Evolutionary conservation across 345 rosid species (phyloP).

Genomic region (Sonneratia alba): DNA sequence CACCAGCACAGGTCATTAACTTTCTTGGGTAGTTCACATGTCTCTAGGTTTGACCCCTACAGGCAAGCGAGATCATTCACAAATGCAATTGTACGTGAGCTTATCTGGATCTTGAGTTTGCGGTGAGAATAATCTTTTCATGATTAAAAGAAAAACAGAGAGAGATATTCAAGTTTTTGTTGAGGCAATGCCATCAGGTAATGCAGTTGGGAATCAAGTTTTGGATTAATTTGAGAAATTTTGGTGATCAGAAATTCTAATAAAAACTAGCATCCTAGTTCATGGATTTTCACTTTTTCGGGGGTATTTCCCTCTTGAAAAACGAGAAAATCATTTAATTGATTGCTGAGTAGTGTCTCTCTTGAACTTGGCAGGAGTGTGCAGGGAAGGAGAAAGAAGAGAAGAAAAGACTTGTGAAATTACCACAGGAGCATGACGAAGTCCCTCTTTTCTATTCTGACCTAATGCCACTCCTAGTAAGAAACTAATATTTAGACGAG

Average conservation of each 20-base stretch:
- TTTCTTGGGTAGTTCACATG: too few species aligned
- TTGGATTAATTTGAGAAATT: not conserved
- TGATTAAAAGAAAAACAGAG: too few species aligned
- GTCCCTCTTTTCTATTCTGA: slow-evolving; percentile 75
- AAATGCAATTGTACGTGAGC: too few species aligned
- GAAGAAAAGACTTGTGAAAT: slow-evolving; percentile 21
- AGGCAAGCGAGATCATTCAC: too few species aligned
- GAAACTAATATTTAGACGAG: slow-evolving; percentile 9
- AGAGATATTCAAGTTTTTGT: too few species aligned
- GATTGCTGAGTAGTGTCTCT: not conserved
- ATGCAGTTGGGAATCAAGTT: not conserved
- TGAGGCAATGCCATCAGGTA: not conserved
- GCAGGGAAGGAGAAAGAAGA: slow-evolving; percentile 63
- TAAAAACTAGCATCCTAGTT: too few species aligned
- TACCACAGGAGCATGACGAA: slow-evolving; percentile 50
- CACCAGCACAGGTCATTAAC: too few species aligned
- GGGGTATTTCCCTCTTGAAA: not conserved
- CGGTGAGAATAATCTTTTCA: too few species aligned
- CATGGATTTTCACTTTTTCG: not conserved
- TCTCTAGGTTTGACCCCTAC: too few species aligned
- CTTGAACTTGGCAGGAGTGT: slow-evolving; percentile 35
- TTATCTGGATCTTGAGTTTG: too few species aligned
- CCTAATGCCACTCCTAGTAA: slow-evolving; percentile 86
- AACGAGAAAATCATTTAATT: not conserved
- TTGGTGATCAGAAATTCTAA: not conserved